Evolutionary conservation across 352 stramenopile genomes (phyloP).

Genomic region (Globisporangium irregulare): DNA sequence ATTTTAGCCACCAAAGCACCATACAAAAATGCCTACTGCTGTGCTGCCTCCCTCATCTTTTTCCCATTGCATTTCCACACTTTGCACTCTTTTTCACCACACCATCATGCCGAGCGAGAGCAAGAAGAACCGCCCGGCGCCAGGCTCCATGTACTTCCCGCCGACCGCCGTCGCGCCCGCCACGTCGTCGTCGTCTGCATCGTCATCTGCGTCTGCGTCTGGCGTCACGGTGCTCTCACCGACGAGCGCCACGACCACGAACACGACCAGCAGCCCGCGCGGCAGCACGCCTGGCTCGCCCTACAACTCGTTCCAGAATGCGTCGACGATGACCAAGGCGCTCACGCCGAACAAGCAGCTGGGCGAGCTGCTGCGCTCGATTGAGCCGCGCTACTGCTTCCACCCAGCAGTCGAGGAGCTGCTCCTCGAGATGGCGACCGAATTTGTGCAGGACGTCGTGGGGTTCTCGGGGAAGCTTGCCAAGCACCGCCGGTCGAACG

Average conservation of each 20-base stretch:
- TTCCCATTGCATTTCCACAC: background rate
- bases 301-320: conserved; percentile 36
- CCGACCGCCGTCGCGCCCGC: conserved; percentile 22
- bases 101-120: conserved; percentile 24
- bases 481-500: conserved; percentile 76
- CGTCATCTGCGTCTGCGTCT: background rate
- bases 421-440: conserved; percentile 74
- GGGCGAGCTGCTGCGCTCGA: conserved; percentile 56
- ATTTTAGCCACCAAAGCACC: background rate
- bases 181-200: background rate
- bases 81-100: background rate
- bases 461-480: conserved; percentile 57
- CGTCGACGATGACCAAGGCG: conserved; percentile 43
- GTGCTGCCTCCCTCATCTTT: background rate
- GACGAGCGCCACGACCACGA: conserved; percentile 13
- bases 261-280: conserved; percentile 21
- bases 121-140: conserved; percentile 43
- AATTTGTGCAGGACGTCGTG: conserved; percentile 80
- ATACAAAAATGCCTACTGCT: background rate
- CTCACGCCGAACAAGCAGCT: conserved; percentile 72
- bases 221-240: conserved; percentile 6
- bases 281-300: conserved; percentile 22
- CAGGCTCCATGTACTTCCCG: conserved; percentile 46
- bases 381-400: conserved; percentile 73
- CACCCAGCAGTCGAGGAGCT: conserved; percentile 80